Base-by-base conservation (phyloP, 2,329 filamentous ascomycete genomes). In the Monosporascus cannonballus region DNA sequence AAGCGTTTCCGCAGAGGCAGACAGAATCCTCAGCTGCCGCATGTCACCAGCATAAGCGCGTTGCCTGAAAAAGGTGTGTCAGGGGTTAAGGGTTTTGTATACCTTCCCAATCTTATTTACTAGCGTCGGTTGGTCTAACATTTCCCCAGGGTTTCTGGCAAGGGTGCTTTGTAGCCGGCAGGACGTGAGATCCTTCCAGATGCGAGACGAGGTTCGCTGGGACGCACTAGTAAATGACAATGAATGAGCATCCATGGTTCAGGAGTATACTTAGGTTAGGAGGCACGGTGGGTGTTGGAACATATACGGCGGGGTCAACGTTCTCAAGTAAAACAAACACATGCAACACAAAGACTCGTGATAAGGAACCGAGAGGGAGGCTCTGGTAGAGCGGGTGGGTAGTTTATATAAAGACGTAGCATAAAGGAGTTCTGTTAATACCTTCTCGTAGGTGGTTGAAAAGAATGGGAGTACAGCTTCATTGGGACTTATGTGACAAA, bases 171-270 rank as follows among this genome's bases (percentile, higher is more conserved):
- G 42, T 14, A 45, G 42, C 24, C 50, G 50, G 24, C 50, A 51
- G 18, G 50, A 25, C 4, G 45, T 51, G n/a, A 51, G 39, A 34
- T 51, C 50, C 22, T 47, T 45, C 50, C 50, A 51, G 25, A 51
- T 51, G 34, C 50, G 50, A 20, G 50, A 51, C 4, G 50, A 20
- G 20, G 36, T 37, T 34, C 44, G 18, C 18, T 42, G 27, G 22
- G 50, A 45, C 15, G 25, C 17, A 47, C 50, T 51, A 20, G 42
- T 51, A 22, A 51, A 51, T 15, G 50, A 47, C 6, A 51, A 24
- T n/a, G 50, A 51, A 46, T 51, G 44, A 51, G 50, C 44, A 47
- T 51, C 44, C 50, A 51, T 51, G 27, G 20, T 15, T 7, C 37
- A n/a, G 20, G 15, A 20, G n/a, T 20, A 42, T 24, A 34, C 30